A percentile compares a stretch with the other conserved stretches of the same genome.
phyloP scores from a whole-genome alignment of 1,284 basidiomycete genomes.

The Cutaneotrichosporon sp. region DNA sequence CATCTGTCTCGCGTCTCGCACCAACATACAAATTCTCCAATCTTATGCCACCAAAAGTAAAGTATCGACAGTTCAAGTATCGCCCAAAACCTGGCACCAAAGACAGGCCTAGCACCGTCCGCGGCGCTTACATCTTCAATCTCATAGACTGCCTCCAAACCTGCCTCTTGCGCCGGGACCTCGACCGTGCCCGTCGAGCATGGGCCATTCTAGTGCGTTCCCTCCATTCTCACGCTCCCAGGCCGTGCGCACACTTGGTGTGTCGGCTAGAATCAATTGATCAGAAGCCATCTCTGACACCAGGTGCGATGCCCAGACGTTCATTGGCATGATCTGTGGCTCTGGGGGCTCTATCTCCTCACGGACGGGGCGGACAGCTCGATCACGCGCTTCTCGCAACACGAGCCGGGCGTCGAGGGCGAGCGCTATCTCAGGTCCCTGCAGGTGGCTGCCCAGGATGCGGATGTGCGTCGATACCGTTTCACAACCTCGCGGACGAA shows the following conservation, averaged over 20 bases:
- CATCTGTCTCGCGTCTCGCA: background rate
- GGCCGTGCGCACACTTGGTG: background rate
- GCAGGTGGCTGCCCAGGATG: slow-evolving; percentile 32
- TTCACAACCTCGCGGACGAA: background rate
- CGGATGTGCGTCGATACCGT: slow-evolving; percentile 25
- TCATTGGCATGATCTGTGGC: slow-evolving; percentile 74
- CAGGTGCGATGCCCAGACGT: slow-evolving; percentile 74
- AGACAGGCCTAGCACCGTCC: slow-evolving; percentile 21
- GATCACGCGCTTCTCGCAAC: slow-evolving; percentile 9
- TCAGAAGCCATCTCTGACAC: slow-evolving; percentile 2
- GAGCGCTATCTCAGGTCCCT: slow-evolving; percentile 38
- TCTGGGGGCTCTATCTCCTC: slow-evolving; percentile 60
- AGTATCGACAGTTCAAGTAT: slow-evolving; percentile 10
- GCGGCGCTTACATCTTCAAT: slow-evolving; percentile 49
- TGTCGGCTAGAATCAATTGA: background rate
- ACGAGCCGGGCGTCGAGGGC: slow-evolving; percentile 14
- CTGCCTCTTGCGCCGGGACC: slow-evolving; percentile 68
- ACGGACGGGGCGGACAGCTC: slow-evolving; percentile 14
- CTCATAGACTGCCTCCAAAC: slow-evolving; percentile 61
- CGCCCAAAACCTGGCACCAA: slow-evolving; percentile 15
- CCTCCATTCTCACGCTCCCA: background rate
- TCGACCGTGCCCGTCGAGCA: slow-evolving; percentile 66
- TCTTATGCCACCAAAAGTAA: background rate
- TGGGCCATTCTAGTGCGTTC: slow-evolving; percentile 70
- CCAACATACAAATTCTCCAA: background rate